Base-by-base conservation (phyloP, 495 filamentous ascomycete species). In the Evansstolkia leycettana region DNA sequence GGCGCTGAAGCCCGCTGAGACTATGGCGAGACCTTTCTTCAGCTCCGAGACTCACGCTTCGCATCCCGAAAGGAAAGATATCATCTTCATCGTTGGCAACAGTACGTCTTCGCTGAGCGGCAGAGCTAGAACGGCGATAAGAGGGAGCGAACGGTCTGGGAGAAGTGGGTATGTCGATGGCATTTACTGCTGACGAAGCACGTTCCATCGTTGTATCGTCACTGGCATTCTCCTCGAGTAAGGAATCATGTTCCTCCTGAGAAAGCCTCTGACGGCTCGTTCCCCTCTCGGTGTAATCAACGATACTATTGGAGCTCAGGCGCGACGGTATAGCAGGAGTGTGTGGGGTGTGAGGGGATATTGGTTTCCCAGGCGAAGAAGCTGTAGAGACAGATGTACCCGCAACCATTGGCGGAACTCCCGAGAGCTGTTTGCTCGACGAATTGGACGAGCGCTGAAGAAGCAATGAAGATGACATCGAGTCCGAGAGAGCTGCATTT, bases 261-360 rank as follows among this genome's bases (percentile, higher is more conserved):
- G 51, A 34, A 5, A 41, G 40, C 27, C 44, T 30, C 16, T 37
- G 48, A 15, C 51, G 49, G 20, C 46, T 41, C 14, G 50, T 46
- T 4, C 47, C 51, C 5, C 48, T 38, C 7, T 69, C 59, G 31
- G 59, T 56, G 46, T 88, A 84, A 48, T 85, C 80, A n/a, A 81
- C 75, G 34, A 84, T 82, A 35, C 81, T 86, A 47, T 85, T 81
- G 10, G 86, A 86, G 51, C 84, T 92, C 29, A 96, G 58, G n/a
- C 89, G 75, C 13, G 86, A 94, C 23, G 88, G 86, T 30, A 94
- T 83, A 12, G 88, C 85, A 3, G 89, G 88, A 4, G 85, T 94
- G 47, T 94, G 89, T 7, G 89, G 89, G 0, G 88, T 94, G 54
- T 94, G 88, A 8, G 88, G 88, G 2, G 85, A 93, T 31, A 93